Base-by-base conservation (phyloP, 805 yeast genomes). In the Cyberlindnera xylosilytica region DNA sequence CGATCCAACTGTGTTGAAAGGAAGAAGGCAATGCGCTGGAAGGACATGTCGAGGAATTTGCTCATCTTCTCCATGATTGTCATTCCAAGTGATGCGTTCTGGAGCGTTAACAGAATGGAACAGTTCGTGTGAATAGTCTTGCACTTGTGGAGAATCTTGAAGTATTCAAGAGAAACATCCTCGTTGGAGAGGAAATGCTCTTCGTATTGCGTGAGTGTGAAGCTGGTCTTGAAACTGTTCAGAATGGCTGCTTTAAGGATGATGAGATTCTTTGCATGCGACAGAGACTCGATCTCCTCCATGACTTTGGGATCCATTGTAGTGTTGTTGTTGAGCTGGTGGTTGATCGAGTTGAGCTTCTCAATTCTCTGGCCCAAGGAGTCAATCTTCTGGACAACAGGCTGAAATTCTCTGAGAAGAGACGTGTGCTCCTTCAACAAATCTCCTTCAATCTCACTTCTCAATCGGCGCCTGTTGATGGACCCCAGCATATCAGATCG, bases 121-220 rank as follows among this genome's bases (percentile, higher is more conserved):
- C 95, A 82, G 44, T 81, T 78, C 26, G 74, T 70, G 56, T 81
- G 80, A 22, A 90, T 83, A 28, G 58, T 54, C 51, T 83, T 79
- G 7, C 87, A 83, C 53, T 80, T 81, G 12, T 67, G 62, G 26
- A 90, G 65, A 1, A 78, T 73, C 4, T 55, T 58, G 52, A 87
- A 86, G 57, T 83, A 88, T 39, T 74, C 79, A 2, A 70, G 66
- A 30, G 69, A 64, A 9, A 74, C 46, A 15, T 57, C 42, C 42
- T 66, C 57, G 55, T 72, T 69, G 18, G 61, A 57, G 30, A 90
- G 64, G 6, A 74, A 62, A 52, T 76, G 83, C 34, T 79, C 81
- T 51, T 91, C 97, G 43, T 78, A 75, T 46, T 82, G 90, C 34
- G 74, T 74, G 34, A 91, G 61, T 0, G 90, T 77, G 56, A 85